phyloP scores from a whole-genome alignment of 2,329 filamentous ascomycete genomes.

The Calonectria honghensis region DNA sequence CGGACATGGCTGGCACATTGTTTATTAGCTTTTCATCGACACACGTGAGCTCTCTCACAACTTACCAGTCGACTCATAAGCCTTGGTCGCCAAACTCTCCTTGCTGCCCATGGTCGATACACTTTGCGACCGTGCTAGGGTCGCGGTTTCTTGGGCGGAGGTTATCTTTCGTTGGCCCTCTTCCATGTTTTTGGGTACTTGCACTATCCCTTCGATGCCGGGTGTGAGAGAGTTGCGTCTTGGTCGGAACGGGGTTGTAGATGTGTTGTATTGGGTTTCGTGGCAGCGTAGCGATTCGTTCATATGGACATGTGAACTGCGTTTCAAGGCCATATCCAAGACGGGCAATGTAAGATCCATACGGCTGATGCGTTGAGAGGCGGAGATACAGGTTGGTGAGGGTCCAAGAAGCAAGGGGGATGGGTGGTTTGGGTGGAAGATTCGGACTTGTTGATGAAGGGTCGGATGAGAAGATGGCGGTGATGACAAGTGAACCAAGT shows the following conservation, averaged over 20 bases:
- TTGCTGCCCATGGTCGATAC: conserved; percentile 31
- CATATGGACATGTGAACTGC: conserved; percentile 49
- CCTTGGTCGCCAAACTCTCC: conserved; percentile 42
- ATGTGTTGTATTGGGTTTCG: conserved; percentile 40
- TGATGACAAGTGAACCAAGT: conserved; percentile 28
- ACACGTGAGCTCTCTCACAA: not conserved
- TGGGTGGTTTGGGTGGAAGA: conserved; percentile 9
- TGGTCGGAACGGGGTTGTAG: conserved; percentile 52
- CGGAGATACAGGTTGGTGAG: not conserved
- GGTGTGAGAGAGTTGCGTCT: conserved; percentile 57
- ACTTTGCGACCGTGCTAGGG: conserved; percentile 47
- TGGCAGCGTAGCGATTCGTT: conserved; percentile 44
- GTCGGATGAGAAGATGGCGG: not conserved
- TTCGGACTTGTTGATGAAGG: conserved; percentile 23
- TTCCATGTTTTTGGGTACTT: conserved; percentile 49
- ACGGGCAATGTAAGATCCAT: conserved; percentile 28
- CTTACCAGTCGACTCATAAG: conserved; percentile 50
- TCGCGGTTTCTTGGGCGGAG: conserved; percentile 43
- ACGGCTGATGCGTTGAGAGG: not conserved
- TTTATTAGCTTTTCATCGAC: conserved; percentile 41
- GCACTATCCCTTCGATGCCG: conserved; percentile 54
- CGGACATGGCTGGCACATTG: conserved; percentile 41
- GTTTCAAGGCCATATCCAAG: conserved; percentile 50
- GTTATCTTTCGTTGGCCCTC: conserved; percentile 47
- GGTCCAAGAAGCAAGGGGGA: not conserved